These are phyloP conservation scores for Tuber calosporum DNA, from an alignment of 495 filamentous ascomycete genomes.

Conservation along the genomic window DNA sequence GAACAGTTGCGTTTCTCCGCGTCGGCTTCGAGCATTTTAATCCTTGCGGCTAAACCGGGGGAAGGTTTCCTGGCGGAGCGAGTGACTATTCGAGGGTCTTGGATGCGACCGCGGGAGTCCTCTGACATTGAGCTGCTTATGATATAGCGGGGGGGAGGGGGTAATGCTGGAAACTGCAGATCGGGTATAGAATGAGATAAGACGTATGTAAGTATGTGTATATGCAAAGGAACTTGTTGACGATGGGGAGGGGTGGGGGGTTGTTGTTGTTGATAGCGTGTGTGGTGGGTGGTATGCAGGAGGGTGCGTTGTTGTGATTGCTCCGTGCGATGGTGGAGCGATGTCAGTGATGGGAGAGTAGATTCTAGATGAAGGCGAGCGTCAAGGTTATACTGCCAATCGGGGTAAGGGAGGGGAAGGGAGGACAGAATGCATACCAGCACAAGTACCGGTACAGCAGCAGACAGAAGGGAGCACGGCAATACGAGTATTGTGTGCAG, in stretches of 20 bases:
- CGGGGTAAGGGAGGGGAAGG: neutral
- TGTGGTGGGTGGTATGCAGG: constrained; percentile 3
- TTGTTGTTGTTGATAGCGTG: neutral
- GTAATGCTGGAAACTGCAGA: neutral
- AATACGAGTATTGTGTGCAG: neutral
- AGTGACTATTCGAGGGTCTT: constrained; percentile 35
- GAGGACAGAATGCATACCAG: neutral
- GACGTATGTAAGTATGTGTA: neutral
- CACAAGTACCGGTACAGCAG: neutral
- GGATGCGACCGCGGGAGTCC: constrained; percentile 39
- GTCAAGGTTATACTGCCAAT: neutral
- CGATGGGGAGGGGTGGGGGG: neutral
- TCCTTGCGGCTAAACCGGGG: constrained; percentile 41
- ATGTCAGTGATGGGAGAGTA: neutral
- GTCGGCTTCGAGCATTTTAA: constrained; percentile 42
- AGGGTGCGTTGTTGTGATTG: constrained; percentile 4
- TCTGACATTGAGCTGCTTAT: constrained; percentile 29
- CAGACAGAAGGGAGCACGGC: neutral
- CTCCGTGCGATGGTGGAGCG: neutral
- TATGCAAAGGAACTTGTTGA: neutral
- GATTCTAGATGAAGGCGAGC: neutral
- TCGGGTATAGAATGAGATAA: neutral
- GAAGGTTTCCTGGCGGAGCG: constrained; percentile 39
- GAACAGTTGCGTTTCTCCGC: constrained; percentile 39
- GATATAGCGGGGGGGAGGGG: neutral